phyloP scores from a whole-genome alignment of 225 moss, liverwort and hornwort genomes.

The Pseudisothecium myosuroides region DNA sequence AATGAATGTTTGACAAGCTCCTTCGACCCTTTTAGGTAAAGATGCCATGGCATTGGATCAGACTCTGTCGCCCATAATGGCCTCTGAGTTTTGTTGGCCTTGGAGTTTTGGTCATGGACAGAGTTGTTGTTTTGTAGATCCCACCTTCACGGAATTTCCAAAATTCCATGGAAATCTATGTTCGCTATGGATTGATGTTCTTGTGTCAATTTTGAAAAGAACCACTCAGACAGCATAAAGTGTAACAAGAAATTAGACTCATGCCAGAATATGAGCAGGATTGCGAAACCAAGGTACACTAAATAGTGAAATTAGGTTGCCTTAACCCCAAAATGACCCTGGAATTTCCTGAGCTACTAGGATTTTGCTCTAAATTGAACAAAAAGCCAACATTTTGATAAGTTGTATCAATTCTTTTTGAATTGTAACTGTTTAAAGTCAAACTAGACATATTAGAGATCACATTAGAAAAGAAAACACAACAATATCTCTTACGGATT shows the following conservation, averaged over 20 bases:
- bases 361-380: no score
- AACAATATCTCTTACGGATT: no score
- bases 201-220: neutral
- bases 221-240: neutral
- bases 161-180: neutral
- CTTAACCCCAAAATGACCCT: no score
- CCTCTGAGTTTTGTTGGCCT: no score
- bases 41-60: neutral
- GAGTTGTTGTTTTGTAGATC: neutral
- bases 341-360: no score
- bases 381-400: no score
- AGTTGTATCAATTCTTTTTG: no score
- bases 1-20: neutral
- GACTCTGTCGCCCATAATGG: neutral
- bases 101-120: neutral
- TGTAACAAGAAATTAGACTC: neutral
- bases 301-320: no score
- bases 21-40: neutral
- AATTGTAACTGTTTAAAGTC: no score
- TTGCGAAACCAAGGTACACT: rapidly evolving
- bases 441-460: no score
- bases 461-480: no score
- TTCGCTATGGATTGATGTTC: neutral
- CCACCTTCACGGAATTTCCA: neutral
- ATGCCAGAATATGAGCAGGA: neutral